Evolutionary conservation across 345 rosid species (phyloP), one percentile per base, ranked within the genome.

Genomic region (Aquilaria yunnanensis): DNA sequence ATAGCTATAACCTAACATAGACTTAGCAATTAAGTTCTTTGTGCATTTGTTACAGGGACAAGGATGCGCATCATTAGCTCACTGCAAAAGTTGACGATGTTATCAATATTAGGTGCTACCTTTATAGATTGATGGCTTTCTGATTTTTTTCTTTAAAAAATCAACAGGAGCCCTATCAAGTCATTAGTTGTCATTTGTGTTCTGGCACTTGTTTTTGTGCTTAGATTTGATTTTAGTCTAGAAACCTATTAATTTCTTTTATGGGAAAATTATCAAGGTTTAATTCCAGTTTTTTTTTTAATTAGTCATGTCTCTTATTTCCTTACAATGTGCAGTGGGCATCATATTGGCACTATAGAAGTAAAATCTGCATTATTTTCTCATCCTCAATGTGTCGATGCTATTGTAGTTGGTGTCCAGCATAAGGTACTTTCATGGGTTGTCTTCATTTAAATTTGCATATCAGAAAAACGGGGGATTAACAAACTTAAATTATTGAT

Each of bases 71-170:
- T 77, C 83, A 82, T 76, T 93, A 94, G 97, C 92, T 93, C 66
- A 90, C 97, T 7, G 97, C 96, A 61, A 83, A 97, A 74, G 99
- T 93, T 70, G 99, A 93, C 61, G 99, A 93, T 82, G 99, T 94
- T 65, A 94, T 94, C 76, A 94, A 94, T 16, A 96, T 94, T 65
- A 94, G 99, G 99, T 93, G 79, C 23, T 49, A 4, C 6, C 43
- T 37, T 37, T 37, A 37, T 9, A 37, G 23, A 23, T 23, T 23
- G 23, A 1, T 23, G 23, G 23, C 10, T 46, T 34, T 41, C 43
- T 33, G 29, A 51, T 37, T 37, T 37, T 23, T 37, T 37, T 23
- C 23, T 37, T 37, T 37, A 37, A 3, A 37, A 37, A 3, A 37
- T 0, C 0, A 37, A 37, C 5, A 37, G 8, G 8, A 37, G 5